Evolutionary conservation across 768 basidiomycete genomes (phyloP), one percentile per base, ranked within the genome.

Genomic region (Boletus fagicola): DNA sequence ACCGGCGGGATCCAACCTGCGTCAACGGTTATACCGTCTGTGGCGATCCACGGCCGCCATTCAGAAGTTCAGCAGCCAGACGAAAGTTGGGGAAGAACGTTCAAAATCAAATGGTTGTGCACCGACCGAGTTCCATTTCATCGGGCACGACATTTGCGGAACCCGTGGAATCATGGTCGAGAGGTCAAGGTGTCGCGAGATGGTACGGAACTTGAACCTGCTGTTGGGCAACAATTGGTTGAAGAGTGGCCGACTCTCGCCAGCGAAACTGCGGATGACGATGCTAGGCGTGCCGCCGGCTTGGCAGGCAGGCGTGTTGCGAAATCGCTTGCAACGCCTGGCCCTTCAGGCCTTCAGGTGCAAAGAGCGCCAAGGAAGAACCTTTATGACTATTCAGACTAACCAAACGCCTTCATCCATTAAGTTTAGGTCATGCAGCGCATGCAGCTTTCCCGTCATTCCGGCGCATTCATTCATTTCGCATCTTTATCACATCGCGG

Each of bases 141-240:
- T 59, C 83, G 83, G 45, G 88, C 88, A 35, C 81, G 86, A 28
- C 88, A 93, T 67, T 72, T 97, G 51, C 84, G 91, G 42, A 98
- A 98, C 68, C 87, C 88, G 3, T 98, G 94, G 94, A 98, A 98
- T 64, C 84, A 92, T 62, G 90, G 89, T 57, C 76, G 83, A 49
- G 86, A 90, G 65, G 80, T 91, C 45, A 89, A 91, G 75, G 84
- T 91, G 9, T 93, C 90, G 13, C 78, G 91, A 48, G 92, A 95
- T 68, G 95, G 95, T 18, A 97, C 94, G 1, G 95, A 98, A 68
- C 70, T 98, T 20, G 95, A 98, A 68, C 93, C 94, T 3, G 66
- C 65, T 1, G 81, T 91, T 15, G 91, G 90, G 26, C 78, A 83
- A 62, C 76, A 72, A 60, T 70, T 94, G 39, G 53, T 94, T 54